Evolutionary conservation across 805 yeast genomes (phyloP), one percentile per base, ranked within the genome.

Genomic region (Kuraishia ogatae): DNA sequence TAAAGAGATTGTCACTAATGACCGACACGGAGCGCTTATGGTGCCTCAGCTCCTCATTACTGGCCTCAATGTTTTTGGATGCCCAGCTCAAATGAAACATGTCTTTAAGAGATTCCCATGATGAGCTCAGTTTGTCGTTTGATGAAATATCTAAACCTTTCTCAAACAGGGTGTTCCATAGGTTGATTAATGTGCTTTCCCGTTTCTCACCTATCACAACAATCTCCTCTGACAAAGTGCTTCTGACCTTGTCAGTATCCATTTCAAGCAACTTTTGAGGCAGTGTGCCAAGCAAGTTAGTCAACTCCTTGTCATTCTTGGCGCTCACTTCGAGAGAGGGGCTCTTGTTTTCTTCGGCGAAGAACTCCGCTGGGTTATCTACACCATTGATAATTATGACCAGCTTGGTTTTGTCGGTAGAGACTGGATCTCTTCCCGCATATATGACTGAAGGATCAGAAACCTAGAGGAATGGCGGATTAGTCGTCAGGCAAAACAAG

Each of bases 1-100:
- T 75, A 65, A 74, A 80, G n/a, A 66, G 60, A 58, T 74, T 72
- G 60, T 79, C 82, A 61, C 71, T 74, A 55, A 78, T 71, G 48
- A 69, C 62, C 51, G 65, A 51, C 56, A 70, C 54, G 5, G 64
- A 64, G 59, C 68, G 62, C 61, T 56, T 63, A 53, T 55, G 59
- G 39, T 61, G 28, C 15, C 48, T 52, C 2, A 54, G 46, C 19
- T 50, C 51, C 22, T 55, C 49, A 3, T 60, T 58, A 19, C 23
- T 43, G 19, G 46, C 54, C 6, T 53, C 39, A 4, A 43, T 24
- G 23, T 58, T 53, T 24, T 56, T 55, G 8, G 56, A 39, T 15
- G 54, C 53, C 4, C 50, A 21, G 53, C 50, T 52, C 46, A 57
- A 56, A 22, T 60, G 53, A 54, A 61, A 60, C 5, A 60, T 53